Conservation (phyloP, 78 protist genomes). For the Trichosphaerium sp. region DNA sequence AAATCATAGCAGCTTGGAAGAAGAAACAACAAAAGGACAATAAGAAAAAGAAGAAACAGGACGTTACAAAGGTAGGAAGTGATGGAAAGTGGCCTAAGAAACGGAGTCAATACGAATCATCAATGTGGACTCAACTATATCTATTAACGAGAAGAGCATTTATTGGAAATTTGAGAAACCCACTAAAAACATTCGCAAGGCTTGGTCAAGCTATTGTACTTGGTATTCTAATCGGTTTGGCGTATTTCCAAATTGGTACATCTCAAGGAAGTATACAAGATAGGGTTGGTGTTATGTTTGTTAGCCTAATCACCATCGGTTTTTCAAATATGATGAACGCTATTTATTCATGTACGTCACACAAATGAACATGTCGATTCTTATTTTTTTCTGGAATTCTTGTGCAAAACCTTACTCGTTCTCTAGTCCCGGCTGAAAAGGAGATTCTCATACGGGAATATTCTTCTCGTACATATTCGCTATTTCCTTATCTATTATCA, state of each 20-base stretch:
- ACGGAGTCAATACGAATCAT: neutral
- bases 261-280: conserved; percentile 3
- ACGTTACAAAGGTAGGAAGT: neutral
- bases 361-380: no score
- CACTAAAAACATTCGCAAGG: neutral
- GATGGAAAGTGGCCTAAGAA: neutral
- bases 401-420: no score
- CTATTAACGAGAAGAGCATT: neutral
- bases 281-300: neutral
- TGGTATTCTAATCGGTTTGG: conserved; percentile 7
- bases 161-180: neutral
- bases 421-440: no score
- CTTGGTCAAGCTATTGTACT: neutral
- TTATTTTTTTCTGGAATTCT: no score
- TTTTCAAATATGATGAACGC: no score
- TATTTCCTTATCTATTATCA: no score
- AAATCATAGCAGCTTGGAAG: neutral
- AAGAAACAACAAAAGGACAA: neutral
- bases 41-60: neutral
- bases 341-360: no score
- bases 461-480: no score
- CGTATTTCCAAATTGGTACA: neutral
- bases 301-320: no score
- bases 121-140: neutral
- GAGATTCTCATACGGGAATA: no score